Percentiles rank a stretch among this genome's conserved stretches.
These are phyloP conservation scores for Aspergillus novoparasiticus DNA, from an alignment of 2,329 filamentous ascomycete species.

Conservation along the genomic window DNA sequence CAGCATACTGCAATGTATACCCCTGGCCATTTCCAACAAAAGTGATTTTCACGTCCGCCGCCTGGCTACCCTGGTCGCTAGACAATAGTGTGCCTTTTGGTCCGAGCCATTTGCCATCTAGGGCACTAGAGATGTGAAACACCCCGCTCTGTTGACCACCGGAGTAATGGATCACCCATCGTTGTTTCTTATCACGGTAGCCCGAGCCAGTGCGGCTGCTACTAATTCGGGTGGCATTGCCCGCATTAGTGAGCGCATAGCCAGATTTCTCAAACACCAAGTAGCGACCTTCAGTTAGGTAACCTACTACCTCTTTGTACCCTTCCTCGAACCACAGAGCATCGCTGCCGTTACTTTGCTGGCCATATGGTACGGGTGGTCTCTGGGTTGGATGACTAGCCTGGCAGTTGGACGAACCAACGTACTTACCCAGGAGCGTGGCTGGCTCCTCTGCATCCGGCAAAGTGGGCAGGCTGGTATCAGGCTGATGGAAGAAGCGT, in stretches of 20 bases:
- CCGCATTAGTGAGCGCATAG: constrained; percentile 45
- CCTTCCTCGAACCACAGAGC: constrained; percentile 53
- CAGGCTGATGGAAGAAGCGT: constrained; percentile 38
- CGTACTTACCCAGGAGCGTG: constrained; percentile 48
- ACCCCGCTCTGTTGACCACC: constrained; percentile 33
- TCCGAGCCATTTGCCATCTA: constrained; percentile 45
- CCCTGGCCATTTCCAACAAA: constrained; percentile 41
- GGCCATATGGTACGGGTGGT: constrained; percentile 54
- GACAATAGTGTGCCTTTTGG: constrained; percentile 24
- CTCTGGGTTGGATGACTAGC: constrained; percentile 38
- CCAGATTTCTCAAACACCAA: constrained; percentile 54
- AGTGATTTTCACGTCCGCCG: constrained; percentile 33
- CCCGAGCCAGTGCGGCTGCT: constrained; percentile 29
- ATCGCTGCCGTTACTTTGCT: constrained; percentile 38
- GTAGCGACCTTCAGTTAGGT: constrained; percentile 58
- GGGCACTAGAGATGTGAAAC: constrained; percentile 46
- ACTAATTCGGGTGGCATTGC: constrained; percentile 17
- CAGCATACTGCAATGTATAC: constrained; percentile 34
- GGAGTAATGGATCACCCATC: constrained; percentile 54
- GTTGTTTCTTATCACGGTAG: constrained; percentile 48
- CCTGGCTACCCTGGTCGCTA: constrained; percentile 16
- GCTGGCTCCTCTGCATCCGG: constrained; percentile 50
- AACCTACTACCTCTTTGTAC: constrained; percentile 56
- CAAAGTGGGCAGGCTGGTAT: constrained; percentile 52
- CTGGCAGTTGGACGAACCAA: constrained; percentile 50